phyloP scores from a whole-genome alignment of 805 yeast species.

The Cyberlindnera mississippiensis region DNA sequence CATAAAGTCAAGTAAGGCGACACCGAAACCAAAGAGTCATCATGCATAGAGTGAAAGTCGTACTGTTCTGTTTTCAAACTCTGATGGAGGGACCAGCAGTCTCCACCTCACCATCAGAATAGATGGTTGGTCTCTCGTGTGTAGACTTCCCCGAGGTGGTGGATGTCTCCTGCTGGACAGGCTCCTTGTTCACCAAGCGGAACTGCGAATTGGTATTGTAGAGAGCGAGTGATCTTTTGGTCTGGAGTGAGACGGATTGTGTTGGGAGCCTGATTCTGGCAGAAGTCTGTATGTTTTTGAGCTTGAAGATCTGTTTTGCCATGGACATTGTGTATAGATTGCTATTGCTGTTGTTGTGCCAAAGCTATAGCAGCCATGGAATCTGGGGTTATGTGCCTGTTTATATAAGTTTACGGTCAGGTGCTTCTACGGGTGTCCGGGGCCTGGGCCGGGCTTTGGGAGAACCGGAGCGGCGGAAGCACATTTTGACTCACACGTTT shows the following conservation, averaged over 20 bases:
- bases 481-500: not conserved
- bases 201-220: conserved; percentile 19
- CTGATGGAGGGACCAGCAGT: conserved; percentile 30
- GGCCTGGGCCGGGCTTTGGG: not conserved
- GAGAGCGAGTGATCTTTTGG: conserved; percentile 20
- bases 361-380: not conserved
- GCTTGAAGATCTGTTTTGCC: conserved; percentile 17
- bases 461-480: conserved; percentile 4
- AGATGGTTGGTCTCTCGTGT: conserved; percentile 25
- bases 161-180: conserved; percentile 5
- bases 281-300: conserved; percentile 26
- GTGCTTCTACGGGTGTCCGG: conserved; percentile 1
- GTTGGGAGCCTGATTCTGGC: conserved; percentile 23
- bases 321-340: conserved; percentile 1
- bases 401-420: not conserved
- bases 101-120: conserved; percentile 30
- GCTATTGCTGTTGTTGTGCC: not conserved
- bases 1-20: not conserved
- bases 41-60: not conserved
- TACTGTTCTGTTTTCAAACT: conserved; percentile 9
- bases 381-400: not conserved
- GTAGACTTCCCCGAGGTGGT: conserved; percentile 13
- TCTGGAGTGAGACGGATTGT: conserved; percentile 12
- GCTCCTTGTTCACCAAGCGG: conserved; percentile 25
- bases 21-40: not conserved